A percentile compares a stretch with the other conserved stretches of the same genome.
Conservation (phyloP, 2,329 filamentous ascomycete species). For the Elsinoe batatas region DNA sequence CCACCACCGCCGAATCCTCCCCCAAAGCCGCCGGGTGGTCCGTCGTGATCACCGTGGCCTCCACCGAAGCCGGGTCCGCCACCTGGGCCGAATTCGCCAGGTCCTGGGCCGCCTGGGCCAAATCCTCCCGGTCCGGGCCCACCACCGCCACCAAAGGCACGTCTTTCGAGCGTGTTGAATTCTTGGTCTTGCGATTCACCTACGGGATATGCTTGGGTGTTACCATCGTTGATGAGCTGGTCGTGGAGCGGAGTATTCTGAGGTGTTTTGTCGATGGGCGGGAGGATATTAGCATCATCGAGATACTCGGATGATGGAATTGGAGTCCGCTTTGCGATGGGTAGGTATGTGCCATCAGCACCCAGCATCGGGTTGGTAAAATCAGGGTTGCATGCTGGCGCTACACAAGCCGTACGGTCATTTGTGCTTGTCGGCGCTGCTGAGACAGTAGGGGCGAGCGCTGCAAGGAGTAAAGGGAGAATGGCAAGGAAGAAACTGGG, state of each 20-base stretch:
- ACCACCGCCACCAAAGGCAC: neutral
- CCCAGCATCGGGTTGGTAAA: too few species aligned
- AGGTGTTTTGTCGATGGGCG: too few species aligned
- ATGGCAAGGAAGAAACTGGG: neutral
- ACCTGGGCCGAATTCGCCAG: neutral
- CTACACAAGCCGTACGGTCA: neutral
- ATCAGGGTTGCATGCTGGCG: neutral
- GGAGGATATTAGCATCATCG: too few species aligned
- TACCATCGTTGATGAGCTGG: too few species aligned
- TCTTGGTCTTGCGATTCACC: neutral
- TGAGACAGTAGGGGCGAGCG: neutral
- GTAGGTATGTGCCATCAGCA: too few species aligned
- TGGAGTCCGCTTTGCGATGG: too few species aligned
- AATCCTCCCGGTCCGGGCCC: neutral
- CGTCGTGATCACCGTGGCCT: neutral
- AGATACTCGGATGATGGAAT: too few species aligned
- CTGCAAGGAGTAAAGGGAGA: neutral
- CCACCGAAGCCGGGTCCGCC: neutral
- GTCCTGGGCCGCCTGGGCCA: neutral
- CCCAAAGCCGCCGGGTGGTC: too few species aligned
- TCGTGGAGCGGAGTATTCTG: too few species aligned
- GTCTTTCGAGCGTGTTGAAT: neutral
- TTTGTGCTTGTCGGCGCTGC: neutral
- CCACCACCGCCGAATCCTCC: neutral
- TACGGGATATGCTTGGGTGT: too few species aligned